phyloP scores from a whole-genome alignment of 2,329 filamentous ascomycete genomes.

The Parascedosporium putredinis region DNA sequence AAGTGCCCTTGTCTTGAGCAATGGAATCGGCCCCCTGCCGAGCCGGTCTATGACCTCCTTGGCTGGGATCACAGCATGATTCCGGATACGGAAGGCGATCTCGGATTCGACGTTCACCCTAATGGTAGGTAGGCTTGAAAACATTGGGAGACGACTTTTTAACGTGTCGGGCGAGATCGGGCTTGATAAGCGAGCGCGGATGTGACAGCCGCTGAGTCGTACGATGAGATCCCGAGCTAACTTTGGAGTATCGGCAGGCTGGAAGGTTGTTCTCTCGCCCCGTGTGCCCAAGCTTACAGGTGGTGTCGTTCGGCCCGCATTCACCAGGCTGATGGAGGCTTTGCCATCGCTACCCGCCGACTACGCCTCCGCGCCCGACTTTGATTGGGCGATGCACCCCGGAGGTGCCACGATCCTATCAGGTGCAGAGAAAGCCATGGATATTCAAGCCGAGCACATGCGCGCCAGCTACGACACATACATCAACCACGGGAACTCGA shows the following conservation, averaged over 20 bases:
- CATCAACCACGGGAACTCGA: conserved; percentile 57
- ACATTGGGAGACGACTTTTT: too few species aligned
- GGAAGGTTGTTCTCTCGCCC: conserved; percentile 56
- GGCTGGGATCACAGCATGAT: conserved; percentile 56
- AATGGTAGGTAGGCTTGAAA: conserved; percentile 36
- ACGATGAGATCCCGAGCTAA: conserved; percentile 5
- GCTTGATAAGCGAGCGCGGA: too few species aligned
- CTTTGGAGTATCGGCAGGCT: conserved; percentile 33
- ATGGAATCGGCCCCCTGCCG: conserved; percentile 41
- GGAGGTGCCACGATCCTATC: conserved; percentile 57
- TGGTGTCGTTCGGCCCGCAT: conserved; percentile 40
- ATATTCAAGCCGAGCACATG: conserved; percentile 52
- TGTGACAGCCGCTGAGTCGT: too few species aligned
- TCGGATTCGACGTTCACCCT: conserved; percentile 57
- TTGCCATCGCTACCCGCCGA: conserved; percentile 29
- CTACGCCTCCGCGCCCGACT: conserved; percentile 41
- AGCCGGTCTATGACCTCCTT: conserved; percentile 47
- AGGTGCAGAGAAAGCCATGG: conserved; percentile 48
- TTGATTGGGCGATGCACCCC: conserved; percentile 66
- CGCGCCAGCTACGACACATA: conserved; percentile 62
- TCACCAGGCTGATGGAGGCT: conserved; percentile 36
- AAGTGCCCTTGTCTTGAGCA: conserved; percentile 55
- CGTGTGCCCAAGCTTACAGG: conserved; percentile 48
- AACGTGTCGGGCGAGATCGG: too few species aligned
- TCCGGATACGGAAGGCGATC: conserved; percentile 48